phyloP scores from a whole-genome alignment of 2,329 filamentous ascomycete genomes.

The Fusarium verticillioides region DNA sequence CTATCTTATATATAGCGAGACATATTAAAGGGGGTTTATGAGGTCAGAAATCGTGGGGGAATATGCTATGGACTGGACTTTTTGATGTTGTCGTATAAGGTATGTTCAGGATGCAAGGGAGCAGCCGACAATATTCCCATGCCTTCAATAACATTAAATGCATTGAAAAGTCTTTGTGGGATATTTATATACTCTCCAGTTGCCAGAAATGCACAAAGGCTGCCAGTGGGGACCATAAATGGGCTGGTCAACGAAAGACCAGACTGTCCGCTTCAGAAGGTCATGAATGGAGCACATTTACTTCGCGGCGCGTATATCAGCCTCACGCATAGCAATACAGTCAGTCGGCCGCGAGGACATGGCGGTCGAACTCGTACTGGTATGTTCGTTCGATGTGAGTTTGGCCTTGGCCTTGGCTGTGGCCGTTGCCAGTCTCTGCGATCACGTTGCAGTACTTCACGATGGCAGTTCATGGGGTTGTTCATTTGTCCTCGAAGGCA shows the following conservation, averaged over 20 bases:
- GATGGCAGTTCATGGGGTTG: background rate
- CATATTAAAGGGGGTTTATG: background rate
- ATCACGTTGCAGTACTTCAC: background rate
- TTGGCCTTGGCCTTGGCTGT: background rate
- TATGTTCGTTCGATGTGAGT: background rate
- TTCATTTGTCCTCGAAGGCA: too few relatives aligned
- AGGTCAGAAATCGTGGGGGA: too few relatives aligned
- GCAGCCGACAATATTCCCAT: background rate
- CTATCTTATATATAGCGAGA: background rate
- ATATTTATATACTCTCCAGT: background rate
- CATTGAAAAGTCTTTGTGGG: background rate
- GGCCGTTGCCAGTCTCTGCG: background rate
- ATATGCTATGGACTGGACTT: background rate
- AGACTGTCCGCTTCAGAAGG: background rate
- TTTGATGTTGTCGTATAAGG: background rate
- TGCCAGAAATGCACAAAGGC: background rate
- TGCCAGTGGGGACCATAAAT: too few relatives aligned
- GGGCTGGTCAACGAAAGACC: background rate
- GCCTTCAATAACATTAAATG: background rate
- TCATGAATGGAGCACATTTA: background rate
- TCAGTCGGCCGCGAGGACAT: too few relatives aligned
- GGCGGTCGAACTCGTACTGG: too few relatives aligned
- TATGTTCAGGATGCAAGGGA: background rate
- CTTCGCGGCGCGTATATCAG: too few relatives aligned
- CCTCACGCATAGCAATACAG: too few relatives aligned